Percentiles rank a stretch among this genome's conserved stretches.
These are phyloP conservation scores for Diaporthe batatas DNA, from an alignment of 2,329 filamentous ascomycete genomes.

Conservation along the genomic window DNA sequence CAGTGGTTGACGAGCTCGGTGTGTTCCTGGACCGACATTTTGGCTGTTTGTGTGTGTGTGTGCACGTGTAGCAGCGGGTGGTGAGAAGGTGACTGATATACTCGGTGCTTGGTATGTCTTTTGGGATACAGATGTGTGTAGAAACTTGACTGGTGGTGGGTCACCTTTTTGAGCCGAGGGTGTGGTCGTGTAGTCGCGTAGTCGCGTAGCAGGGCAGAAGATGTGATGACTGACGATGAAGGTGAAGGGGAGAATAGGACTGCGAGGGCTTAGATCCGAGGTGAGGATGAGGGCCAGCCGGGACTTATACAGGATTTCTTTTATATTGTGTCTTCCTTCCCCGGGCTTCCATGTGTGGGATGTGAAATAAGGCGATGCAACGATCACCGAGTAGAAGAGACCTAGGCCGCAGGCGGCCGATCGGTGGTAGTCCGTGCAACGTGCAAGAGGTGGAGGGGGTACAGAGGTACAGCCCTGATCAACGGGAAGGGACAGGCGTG, in stretches of 20 bases:
- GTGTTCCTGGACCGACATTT: constrained; percentile 59
- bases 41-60: neutral
- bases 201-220: constrained; percentile 5
- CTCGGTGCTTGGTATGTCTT: no score
- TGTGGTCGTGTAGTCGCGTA: no score
- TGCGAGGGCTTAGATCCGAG: neutral
- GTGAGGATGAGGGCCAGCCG: constrained; percentile 7
- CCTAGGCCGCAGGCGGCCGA: constrained; percentile 26
- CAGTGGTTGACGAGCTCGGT: constrained; percentile 62
- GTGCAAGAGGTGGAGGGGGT: constrained; percentile 23
- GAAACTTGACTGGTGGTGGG: constrained; percentile 2
- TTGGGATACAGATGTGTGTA: constrained; percentile 14
- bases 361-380: constrained; percentile 34
- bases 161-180: neutral
- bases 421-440: constrained; percentile 37
- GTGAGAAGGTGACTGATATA: constrained; percentile 17
- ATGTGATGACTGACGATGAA: constrained; percentile 15
- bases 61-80: neutral
- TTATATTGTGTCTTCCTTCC: neutral
- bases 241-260: neutral
- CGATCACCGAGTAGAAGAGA: constrained; percentile 23
- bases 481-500: constrained; percentile 30
- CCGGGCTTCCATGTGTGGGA: constrained; percentile 20
- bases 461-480: neutral
- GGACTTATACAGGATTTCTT: constrained; percentile 33